Evolutionary conservation across 495 filamentous ascomycete species (phyloP), one percentile per base, ranked within the genome.

Genomic region (Xylaria castorea): DNA sequence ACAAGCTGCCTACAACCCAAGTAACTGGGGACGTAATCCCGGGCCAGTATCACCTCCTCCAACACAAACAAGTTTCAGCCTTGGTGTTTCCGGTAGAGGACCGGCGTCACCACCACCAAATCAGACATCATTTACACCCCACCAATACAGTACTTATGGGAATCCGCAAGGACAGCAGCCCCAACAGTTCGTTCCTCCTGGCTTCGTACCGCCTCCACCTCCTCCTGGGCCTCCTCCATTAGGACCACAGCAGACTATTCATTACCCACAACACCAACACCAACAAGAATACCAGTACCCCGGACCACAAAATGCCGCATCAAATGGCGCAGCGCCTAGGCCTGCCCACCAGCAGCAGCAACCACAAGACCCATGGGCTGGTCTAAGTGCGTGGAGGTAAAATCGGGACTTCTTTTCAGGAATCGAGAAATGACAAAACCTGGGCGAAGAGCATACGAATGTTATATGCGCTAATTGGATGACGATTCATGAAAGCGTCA

Each of bases 121-220:
- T 12, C 85, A 87, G 70, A 82, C 85, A 32, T 82, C 83, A 9
- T 87, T 88, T 66, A 53, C 74, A 30, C 78, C 76, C 61, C 74
- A 73, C 70, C 75, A 78, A 50, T 83, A 80, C 70, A 83, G 77
- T 66, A 86, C 84, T 4, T 86, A 86, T 48, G 85, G 85, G 8
- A 86, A 86, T 64, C 84, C 81, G 20, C 80, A 81, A 61, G 82
- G 75, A 3, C 80, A 81, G 66, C 69, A 74, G 36, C 70, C 74
- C 30, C 80, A 79, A 42, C 79, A 84, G 50, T 88, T 86, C 62
- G 85, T 95, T 74, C 93, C 94, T 42, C 89, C 89, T 22, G 94
- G 94, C 22, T 98, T 97, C 79, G 89, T 97, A 48, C 95, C 95
- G 1, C 95, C 95, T 1, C 95, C 95, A 11, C 95, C 95, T 25